These are phyloP conservation scores for Boletus subcaerulescens DNA, from an alignment of 768 basidiomycete genomes.

Conservation along the genomic window DNA sequence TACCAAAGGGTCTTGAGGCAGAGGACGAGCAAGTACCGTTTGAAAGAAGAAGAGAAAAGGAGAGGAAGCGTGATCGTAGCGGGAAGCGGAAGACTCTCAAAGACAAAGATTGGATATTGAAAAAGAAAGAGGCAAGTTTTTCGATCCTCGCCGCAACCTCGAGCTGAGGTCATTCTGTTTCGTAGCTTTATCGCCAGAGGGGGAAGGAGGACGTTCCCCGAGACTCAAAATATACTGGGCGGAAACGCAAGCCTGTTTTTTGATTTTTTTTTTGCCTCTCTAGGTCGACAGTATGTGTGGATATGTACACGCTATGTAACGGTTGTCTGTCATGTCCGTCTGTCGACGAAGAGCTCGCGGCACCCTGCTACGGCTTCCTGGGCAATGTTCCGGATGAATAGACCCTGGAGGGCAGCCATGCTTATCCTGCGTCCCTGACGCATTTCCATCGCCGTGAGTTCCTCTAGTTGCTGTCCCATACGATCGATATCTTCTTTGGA, in stretches of 20 bases:
- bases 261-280: slow-evolving; percentile 35
- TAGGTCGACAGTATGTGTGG: neutral
- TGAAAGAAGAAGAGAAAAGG: slow-evolving; percentile 74
- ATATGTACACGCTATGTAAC: slow-evolving; percentile 9
- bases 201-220: slow-evolving; percentile 83
- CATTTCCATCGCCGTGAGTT: slow-evolving; percentile 53
- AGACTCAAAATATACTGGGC: slow-evolving; percentile 90
- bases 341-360: slow-evolving; percentile 39
- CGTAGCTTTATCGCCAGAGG: slow-evolving; percentile 75
- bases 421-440: slow-evolving; percentile 61
- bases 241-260: slow-evolving; percentile 79
- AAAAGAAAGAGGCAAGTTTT: slow-evolving; percentile 85
- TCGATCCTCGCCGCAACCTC: slow-evolving; percentile 1
- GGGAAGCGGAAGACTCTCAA: slow-evolving; percentile 73
- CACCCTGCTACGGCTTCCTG: slow-evolving; percentile 52
- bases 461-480: slow-evolving; percentile 52
- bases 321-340: slow-evolving; percentile 24
- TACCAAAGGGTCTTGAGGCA: slow-evolving; percentile 77
- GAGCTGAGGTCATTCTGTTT: neutral
- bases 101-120: slow-evolving; percentile 89
- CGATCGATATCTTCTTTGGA: slow-evolving; percentile 36
- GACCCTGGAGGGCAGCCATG: slow-evolving; percentile 95
- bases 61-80: slow-evolving; percentile 50
- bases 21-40: slow-evolving; percentile 65
- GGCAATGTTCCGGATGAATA: slow-evolving; percentile 79